These are phyloP conservation scores for Crataegus laevigata DNA, from an alignment of 306 rosid species.

Conservation along the genomic window DNA sequence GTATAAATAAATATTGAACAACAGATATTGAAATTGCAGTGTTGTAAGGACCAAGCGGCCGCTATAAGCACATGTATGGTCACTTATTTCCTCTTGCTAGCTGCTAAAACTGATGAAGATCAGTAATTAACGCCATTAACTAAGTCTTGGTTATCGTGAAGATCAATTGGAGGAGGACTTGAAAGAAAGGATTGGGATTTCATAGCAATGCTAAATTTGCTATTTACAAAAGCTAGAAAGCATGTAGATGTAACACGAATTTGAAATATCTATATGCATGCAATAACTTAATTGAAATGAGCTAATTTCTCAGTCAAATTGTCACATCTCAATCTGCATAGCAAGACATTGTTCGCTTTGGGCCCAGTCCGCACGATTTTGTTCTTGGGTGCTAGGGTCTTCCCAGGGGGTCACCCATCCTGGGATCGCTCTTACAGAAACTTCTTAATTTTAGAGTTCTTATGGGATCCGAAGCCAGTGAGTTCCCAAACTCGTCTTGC, in stretches of 20 bases:
- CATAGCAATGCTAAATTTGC: background rate
- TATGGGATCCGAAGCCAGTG: too few species aligned
- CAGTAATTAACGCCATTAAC: background rate
- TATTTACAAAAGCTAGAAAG: background rate
- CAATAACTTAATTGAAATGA: background rate
- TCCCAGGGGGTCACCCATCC: too few species aligned
- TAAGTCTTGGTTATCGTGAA: background rate
- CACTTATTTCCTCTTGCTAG: constrained; percentile 11
- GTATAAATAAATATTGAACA: constrained; percentile 1
- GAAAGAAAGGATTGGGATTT: background rate
- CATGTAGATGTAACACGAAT: background rate
- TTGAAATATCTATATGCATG: background rate
- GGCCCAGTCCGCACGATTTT: too few species aligned
- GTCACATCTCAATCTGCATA: too few species aligned
- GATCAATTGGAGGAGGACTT: background rate
- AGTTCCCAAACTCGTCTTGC: too few species aligned
- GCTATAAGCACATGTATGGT: constrained; percentile 44
- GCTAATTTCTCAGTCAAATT: background rate
- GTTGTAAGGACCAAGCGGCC: constrained; percentile 32
- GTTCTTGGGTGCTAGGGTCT: too few species aligned
- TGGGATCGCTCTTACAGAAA: too few species aligned
- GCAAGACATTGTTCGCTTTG: too few species aligned
- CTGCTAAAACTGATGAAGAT: constrained; percentile 1
- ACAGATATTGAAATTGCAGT: constrained; percentile 19
- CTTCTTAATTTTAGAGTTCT: too few species aligned